Evolutionary conservation across 208 protist species (phyloP).

Genomic region (Wallacemonas sp.): DNA sequence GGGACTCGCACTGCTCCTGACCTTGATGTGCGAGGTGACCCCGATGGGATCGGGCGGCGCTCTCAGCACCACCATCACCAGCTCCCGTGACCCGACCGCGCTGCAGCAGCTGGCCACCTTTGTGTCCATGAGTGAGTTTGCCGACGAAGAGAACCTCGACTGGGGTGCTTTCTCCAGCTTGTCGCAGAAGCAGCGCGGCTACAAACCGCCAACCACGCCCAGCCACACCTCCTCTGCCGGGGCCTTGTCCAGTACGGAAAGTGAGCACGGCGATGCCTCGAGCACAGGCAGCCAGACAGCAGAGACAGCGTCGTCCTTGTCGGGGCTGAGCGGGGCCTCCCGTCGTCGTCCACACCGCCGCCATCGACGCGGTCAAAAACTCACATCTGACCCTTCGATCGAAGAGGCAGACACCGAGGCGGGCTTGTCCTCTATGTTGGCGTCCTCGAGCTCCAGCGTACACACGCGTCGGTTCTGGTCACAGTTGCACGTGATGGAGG

Average conservation of each 20-base stretch:
- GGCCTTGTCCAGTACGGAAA: neutral
- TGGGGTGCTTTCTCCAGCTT: constrained; percentile 44
- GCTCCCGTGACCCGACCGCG: constrained; percentile 34
- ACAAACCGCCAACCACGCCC: constrained; percentile 9
- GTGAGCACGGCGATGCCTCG: constrained; percentile 20
- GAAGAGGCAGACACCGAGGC: neutral
- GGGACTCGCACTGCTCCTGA: constrained; percentile 39
- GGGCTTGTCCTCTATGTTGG: constrained; percentile 2
- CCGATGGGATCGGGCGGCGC: constrained; percentile 22
- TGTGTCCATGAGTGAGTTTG: constrained; percentile 51
- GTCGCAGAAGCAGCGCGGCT: neutral
- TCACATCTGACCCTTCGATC: neutral
- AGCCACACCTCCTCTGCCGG: neutral
- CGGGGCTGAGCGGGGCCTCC: neutral
- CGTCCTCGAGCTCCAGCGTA: constrained; percentile 15
- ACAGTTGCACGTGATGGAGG: constrained; percentile 67
- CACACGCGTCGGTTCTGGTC: constrained; percentile 54
- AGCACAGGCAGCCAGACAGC: constrained; percentile 9
- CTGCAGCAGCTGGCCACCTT: constrained; percentile 75
- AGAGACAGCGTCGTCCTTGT: neutral
- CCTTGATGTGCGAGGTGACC: constrained; percentile 29
- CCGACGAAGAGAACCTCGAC: constrained; percentile 71
- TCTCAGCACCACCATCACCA: constrained; percentile 56
- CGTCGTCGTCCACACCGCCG: constrained; percentile 33
- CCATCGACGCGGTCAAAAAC: constrained; percentile 13